Conservation (phyloP, 805 yeast genomes). For the Yamadazyma ubonensis region DNA sequence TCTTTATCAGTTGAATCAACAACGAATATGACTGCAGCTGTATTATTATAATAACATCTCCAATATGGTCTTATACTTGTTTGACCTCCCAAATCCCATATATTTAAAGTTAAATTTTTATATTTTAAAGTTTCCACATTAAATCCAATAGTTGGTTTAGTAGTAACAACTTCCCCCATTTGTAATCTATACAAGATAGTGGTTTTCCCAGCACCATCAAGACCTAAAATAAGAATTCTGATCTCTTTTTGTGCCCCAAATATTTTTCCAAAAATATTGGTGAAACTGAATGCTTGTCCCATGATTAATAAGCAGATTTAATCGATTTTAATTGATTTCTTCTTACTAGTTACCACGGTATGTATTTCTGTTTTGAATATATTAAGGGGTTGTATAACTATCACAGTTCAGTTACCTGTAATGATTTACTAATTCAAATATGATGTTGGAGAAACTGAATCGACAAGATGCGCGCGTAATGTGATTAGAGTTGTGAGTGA, state of each 20-base stretch:
- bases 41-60: slow-evolving; percentile 94
- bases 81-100: slow-evolving; percentile 98
- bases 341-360: too few relatives aligned
- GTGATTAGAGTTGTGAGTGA: background rate
- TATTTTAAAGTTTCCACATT: slow-evolving; percentile 90
- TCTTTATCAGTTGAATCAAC: slow-evolving; percentile 96
- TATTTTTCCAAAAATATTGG: slow-evolving; percentile 72
- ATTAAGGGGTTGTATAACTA: too few relatives aligned
- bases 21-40: slow-evolving; percentile 94
- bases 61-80: slow-evolving; percentile 94
- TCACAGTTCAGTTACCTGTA: background rate
- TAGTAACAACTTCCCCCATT: slow-evolving; percentile 46
- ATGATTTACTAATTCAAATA: background rate
- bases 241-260: slow-evolving; percentile 93
- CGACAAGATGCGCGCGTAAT: slow-evolving; percentile 1
- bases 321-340: too few relatives aligned
- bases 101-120: slow-evolving; percentile 85
- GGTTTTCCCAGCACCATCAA: slow-evolving; percentile 97
- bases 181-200: slow-evolving; percentile 89
- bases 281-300: slow-evolving; percentile 85
- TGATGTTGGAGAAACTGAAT: background rate
- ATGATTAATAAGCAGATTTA: slow-evolving; percentile 31
- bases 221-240: slow-evolving; percentile 83
- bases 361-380: too few relatives aligned
- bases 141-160: slow-evolving; percentile 79